Percentiles rank a stretch among this genome's conserved stretches.
Conservation (phyloP, 305 asterid species). For the Fraxinus floribunda region DNA sequence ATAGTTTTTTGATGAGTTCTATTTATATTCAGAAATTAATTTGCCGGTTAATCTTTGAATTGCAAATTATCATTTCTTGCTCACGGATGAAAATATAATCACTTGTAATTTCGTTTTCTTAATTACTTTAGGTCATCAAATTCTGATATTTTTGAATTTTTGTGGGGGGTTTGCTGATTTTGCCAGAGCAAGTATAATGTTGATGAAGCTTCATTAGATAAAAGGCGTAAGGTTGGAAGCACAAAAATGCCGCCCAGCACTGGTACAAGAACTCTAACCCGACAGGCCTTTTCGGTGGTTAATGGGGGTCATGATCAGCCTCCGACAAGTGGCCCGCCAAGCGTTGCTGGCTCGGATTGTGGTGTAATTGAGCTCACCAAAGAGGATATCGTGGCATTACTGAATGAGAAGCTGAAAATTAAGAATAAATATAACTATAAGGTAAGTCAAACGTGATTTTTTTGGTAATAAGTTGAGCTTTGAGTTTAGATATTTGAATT, state of each 20-base stretch:
- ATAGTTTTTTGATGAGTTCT: background rate
- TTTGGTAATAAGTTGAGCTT: background rate
- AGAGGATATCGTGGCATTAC: constrained; percentile 73
- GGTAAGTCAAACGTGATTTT: constrained; percentile 42
- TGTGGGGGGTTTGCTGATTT: background rate
- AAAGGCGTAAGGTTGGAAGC: constrained; percentile 63
- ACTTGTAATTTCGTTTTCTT: background rate
- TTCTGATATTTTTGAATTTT: background rate
- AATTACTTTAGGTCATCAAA: background rate
- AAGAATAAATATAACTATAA: constrained; percentile 65
- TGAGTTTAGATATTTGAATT: constrained; percentile 4
- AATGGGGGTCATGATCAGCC: constrained; percentile 80
- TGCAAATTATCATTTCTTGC: background rate
- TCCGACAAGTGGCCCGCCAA: constrained; percentile 59
- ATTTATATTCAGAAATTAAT: background rate
- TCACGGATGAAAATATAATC: background rate
- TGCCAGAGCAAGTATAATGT: constrained; percentile 52
- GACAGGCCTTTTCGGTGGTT: constrained; percentile 77
- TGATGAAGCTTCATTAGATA: constrained; percentile 61
- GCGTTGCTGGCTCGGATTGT: constrained; percentile 66
- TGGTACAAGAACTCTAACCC: constrained; percentile 39
- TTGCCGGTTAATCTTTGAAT: background rate
- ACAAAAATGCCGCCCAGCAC: constrained; percentile 57
- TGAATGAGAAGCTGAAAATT: constrained; percentile 61
- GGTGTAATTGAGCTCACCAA: constrained; percentile 58